Conservation (phyloP, 805 yeast species). For the Brettanomyces sp. region DNA sequence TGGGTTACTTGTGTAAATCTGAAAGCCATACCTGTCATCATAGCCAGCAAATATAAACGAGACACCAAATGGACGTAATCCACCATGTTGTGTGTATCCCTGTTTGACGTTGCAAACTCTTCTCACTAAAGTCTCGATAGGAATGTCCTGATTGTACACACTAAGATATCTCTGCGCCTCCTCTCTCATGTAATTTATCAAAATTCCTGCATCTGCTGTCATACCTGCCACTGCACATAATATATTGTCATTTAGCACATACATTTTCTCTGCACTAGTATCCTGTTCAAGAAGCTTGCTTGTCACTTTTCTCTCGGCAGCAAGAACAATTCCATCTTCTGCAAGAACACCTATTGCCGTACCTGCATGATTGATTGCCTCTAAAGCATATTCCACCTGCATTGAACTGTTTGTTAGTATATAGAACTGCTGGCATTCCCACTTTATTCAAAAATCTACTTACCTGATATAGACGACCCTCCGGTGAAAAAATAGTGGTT, state of each 20-base stretch:
- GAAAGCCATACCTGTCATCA: conserved; percentile 84
- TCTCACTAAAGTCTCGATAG: conserved; percentile 86
- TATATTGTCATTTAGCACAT: conserved; percentile 57
- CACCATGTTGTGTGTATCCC: conserved; percentile 98
- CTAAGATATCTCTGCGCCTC: conserved; percentile 78
- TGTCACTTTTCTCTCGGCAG: conserved; percentile 94
- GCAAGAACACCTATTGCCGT: conserved; percentile 74
- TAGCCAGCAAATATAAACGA: conserved; percentile 93
- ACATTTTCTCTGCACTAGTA: conserved; percentile 86
- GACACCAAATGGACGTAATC: conserved; percentile 96
- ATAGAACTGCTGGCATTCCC: background rate
- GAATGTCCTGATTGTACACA: conserved; percentile 84
- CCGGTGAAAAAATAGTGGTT: conserved; percentile 98
- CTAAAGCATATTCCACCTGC: conserved; percentile 82
- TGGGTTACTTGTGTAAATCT: conserved; percentile 90
- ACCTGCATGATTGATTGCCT: conserved; percentile 78
- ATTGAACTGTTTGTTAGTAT: background rate
- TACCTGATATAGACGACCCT: conserved; percentile 92
- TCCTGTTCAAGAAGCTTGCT: conserved; percentile 90
- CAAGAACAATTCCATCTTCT: conserved; percentile 82
- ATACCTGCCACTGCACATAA: conserved; percentile 96
- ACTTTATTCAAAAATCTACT: conserved; percentile 11
- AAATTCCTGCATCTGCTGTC: conserved; percentile 92
- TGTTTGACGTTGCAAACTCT: conserved; percentile 89
- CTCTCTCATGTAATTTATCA: conserved; percentile 79